Conservation (phyloP, 192 early-diverging fungal species). For the Podila minutissima region DNA sequence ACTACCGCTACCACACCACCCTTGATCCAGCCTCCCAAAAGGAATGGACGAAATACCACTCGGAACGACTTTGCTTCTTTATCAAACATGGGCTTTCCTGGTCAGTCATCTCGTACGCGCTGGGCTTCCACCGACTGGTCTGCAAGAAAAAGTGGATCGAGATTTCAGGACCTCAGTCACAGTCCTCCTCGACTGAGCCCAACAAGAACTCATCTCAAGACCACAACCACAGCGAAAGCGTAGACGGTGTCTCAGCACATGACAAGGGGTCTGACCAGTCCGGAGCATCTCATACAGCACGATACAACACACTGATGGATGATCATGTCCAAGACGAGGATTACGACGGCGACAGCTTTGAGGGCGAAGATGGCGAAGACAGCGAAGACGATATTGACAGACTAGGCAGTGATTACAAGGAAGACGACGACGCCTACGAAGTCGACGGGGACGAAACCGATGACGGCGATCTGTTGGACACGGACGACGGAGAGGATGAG, state of each 20-base stretch:
- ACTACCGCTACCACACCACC: slow-evolving; percentile 5
- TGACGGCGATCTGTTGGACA: slow-evolving; percentile 12
- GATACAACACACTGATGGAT: background rate
- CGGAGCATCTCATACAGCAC: too few relatives aligned
- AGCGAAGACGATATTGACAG: background rate
- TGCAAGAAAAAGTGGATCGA: slow-evolving; percentile 24
- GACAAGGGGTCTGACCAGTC: background rate
- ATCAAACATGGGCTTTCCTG: slow-evolving; percentile 28
- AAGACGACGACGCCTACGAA: background rate
- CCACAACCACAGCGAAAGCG: background rate
- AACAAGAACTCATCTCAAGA: background rate
- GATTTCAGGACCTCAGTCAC: background rate
- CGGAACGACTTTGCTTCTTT: slow-evolving; percentile 22
- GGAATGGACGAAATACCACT: slow-evolving; percentile 13
- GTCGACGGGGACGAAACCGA: background rate
- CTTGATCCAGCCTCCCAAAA: slow-evolving; percentile 2
- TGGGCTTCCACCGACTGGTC: slow-evolving; percentile 20
- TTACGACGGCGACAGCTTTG: background rate
- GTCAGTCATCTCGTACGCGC: slow-evolving; percentile 2
- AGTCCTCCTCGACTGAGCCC: background rate
- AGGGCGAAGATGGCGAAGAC: background rate
- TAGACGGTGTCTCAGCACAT: background rate
- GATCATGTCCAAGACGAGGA: background rate
- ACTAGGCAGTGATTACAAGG: background rate
- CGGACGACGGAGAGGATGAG: slow-evolving; percentile 5